A percentile compares a stretch with the other conserved stretches of the same genome.
Conservation (phyloP, 2,329 filamentous ascomycete genomes). For the Teratosphaeriaceae sp. region DNA sequence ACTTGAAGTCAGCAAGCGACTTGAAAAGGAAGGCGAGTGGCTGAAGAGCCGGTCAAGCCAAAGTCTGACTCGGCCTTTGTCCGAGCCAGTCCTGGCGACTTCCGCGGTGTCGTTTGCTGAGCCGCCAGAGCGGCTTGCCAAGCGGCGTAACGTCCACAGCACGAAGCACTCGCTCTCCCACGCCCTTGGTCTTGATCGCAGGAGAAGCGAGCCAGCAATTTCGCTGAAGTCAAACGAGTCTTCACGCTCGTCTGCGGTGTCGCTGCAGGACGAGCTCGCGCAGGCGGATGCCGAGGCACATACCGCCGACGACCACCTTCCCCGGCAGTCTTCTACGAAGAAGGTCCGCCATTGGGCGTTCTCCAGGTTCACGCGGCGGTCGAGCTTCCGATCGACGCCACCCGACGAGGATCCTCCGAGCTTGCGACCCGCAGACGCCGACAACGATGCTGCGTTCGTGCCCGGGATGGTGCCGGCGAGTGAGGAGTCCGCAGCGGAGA, state of each 20-base stretch:
- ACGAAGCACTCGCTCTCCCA: constrained; percentile 58
- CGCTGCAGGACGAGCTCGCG: background rate
- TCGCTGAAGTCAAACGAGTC: constrained; percentile 16
- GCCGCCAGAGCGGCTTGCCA: constrained; percentile 6
- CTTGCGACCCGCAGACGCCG: constrained; percentile 7
- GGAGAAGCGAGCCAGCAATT: constrained; percentile 33
- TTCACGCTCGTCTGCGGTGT: constrained; percentile 20
- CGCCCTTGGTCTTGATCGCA: constrained; percentile 55
- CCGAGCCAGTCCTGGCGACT: constrained; percentile 13
- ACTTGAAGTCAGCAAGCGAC: constrained; percentile 18
- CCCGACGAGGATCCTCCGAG: background rate
- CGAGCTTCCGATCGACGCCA: constrained; percentile 36
- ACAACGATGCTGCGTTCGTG: constrained; percentile 9
- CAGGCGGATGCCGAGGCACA: no score
- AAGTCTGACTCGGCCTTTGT: constrained; percentile 15
- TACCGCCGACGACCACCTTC: no score
- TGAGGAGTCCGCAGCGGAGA: constrained; percentile 20
- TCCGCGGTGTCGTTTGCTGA: constrained; percentile 12
- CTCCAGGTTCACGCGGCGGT: constrained; percentile 51
- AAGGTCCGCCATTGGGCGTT: constrained; percentile 67
- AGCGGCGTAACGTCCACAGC: constrained; percentile 34
- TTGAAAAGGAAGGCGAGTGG: constrained; percentile 30
- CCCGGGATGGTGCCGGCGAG: constrained; percentile 7
- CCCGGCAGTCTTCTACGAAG: constrained; percentile 41
- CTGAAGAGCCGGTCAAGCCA: constrained; percentile 19